phyloP scores from a whole-genome alignment of 2,329 filamentous ascomycete genomes.

The Cadophora sp. region DNA sequence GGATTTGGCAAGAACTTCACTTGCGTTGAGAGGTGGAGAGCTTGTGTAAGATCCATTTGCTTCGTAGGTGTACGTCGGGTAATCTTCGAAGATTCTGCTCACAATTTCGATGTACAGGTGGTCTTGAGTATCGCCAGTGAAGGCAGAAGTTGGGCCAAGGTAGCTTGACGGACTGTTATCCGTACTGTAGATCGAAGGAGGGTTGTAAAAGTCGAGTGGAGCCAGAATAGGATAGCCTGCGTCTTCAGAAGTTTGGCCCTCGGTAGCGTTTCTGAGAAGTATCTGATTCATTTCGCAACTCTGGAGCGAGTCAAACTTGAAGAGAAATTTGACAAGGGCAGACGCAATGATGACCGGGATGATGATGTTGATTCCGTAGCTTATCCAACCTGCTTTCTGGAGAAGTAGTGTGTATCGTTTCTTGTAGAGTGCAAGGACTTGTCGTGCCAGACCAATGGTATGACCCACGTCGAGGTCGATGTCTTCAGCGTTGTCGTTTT shows the following conservation, averaged over 20 bases:
- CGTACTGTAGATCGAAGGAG: constrained; percentile 7
- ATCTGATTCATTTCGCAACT: constrained; percentile 33
- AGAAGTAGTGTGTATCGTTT: constrained; percentile 65
- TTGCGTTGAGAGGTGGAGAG: neutral
- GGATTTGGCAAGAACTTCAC: constrained; percentile 1
- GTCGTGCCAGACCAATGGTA: constrained; percentile 59
- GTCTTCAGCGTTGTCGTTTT: constrained; percentile 34
- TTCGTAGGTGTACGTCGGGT: neutral
- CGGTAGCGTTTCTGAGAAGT: constrained; percentile 26
- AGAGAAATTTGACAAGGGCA: constrained; percentile 56
- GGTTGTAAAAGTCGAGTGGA: constrained; percentile 18
- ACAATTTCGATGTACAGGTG: constrained; percentile 23
- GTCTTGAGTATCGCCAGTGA: constrained; percentile 32
- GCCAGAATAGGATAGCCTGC: constrained; percentile 19
- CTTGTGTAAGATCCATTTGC: neutral
- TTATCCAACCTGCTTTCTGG: constrained; percentile 59
- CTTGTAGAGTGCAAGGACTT: constrained; percentile 64
- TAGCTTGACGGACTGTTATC: constrained; percentile 19
- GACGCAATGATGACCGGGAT: constrained; percentile 64
- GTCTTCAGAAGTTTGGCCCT: neutral
- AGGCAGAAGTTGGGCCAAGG: constrained; percentile 35
- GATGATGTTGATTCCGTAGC: constrained; percentile 62
- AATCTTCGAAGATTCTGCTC: neutral
- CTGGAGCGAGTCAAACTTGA: constrained; percentile 29
- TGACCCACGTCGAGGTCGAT: constrained; percentile 57